Evolutionary conservation across 108 stramenopile species (phyloP), one percentile per base, ranked within the genome.

Genomic region (Nannochloropsis salina): DNA sequence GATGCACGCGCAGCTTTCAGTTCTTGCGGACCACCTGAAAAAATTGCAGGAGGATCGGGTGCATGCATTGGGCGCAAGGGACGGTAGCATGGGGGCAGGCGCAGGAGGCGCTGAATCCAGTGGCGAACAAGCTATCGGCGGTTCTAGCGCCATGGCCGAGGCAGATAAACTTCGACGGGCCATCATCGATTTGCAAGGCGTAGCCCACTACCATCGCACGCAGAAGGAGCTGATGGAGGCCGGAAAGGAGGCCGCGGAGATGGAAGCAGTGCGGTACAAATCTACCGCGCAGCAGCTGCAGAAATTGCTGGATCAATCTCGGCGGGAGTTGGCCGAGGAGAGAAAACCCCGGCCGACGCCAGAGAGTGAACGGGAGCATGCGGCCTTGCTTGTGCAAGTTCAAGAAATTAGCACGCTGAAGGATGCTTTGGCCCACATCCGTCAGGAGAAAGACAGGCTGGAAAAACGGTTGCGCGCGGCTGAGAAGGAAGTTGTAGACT

Each of bases 311-410:
- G 61, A 74, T 74, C 61, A 74, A n/a, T 15, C n/a, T 8, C 61
- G 61, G 6, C 61, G 61, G 15, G 61, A 74, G 2, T n/a, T 74
- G 61, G 61, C 61, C 61, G 61, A 74, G n/a, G 61, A 74, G 8
- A 74, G 61, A 0, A 74, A 74, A n/a, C 0, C 61, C n/a, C 61
- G 6, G 4, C 61, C 61, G 15, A 6, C 61, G 15, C 61, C 61
- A n/a, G 61, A 74, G 61, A 74, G 61, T n/a, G 61, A 74, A n/a
- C 61, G 61, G 61, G 61, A 74, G 61, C 61, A 74, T n/a, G n/a
- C 61, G 61, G 8, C 61, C 15, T 74, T 74, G 61, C 61, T 74
- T 3, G 20, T n/a, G 61, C 61, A 74, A n/a, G 61, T 74, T 4
- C 61, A 74, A n/a, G 61, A 74, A 8, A 4, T 74, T 15, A 74